Evolutionary conservation across 805 yeast species (phyloP), one percentile per base, ranked within the genome.

Genomic region (Metschnikowia sp.): DNA sequence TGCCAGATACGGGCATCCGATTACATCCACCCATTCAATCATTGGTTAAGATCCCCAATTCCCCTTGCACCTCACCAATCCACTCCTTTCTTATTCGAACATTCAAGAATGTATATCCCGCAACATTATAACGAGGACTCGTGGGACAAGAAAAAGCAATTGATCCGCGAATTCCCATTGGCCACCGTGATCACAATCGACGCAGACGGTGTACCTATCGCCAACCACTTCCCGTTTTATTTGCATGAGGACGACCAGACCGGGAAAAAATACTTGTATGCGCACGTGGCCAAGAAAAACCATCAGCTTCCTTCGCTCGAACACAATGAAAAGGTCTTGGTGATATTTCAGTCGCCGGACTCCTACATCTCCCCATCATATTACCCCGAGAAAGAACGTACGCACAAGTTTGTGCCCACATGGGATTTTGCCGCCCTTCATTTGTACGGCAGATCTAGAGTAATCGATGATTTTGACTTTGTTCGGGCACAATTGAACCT

Each of bases 331-430:
- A 69, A 76, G 8, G 76, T 75, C 11, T 62, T 78, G 51, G 72
- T 81, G 10, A 69, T 81, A 4, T 83, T 83, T 68, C 79, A 75
- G 59, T 69, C 80, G 7, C 65, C 59, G 3, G 70, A 79, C 55
- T 64, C 79, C 0, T 83, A 83, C 58, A 75, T 83, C 19, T 63
- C 82, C 22, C 86, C 88, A 2, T 61, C 73, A 12, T 83, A 82
- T 75, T 83, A 83, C 56, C 77, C 80, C 8, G 69, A 74, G 18
- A 82, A 83, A 64, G 64, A 72, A 40, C 70, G 70, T 40, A 78
- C 83, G 31, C 83, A 80, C 51, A 82, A 81, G 57, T 73, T 71
- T 36, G 88, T 82, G n/a, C 86, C 88, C 13, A 83, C 88, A 1
- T 83, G 87, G 87, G 83, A 79, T 59, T 82, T 76, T 62, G 80